Evolutionary conservation across 129 eudicot genomes (phyloP).

Genomic region (Flaveria brownii): DNA sequence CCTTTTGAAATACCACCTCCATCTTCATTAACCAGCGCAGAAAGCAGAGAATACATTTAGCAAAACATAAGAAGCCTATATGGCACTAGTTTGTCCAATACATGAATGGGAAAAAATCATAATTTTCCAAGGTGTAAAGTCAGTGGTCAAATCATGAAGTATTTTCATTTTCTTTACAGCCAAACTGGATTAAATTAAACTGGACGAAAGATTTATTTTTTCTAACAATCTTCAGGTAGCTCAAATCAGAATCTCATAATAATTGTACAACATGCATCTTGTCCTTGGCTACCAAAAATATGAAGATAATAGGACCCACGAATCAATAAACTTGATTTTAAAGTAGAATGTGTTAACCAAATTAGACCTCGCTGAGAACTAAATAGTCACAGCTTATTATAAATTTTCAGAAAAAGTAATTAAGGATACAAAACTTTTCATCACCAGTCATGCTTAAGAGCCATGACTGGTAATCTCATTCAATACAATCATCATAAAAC

Average conservation of each 20-base stretch:
- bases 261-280: not conserved
- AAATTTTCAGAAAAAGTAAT: not conserved
- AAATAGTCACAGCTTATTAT: not conserved
- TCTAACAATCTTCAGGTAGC: slow-evolving; percentile 8
- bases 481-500: not conserved
- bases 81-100: not conserved
- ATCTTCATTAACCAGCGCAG: slow-evolving; percentile 30
- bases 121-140: slow-evolving; percentile 2
- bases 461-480: not conserved
- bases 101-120: not conserved
- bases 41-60: slow-evolving; percentile 13
- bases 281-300: not conserved
- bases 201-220: not conserved
- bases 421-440: not conserved
- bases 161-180: not conserved
- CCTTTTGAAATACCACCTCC: slow-evolving; percentile 42
- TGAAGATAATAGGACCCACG: not conserved
- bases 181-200: not conserved
- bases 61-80: not conserved
- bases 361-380: no score
- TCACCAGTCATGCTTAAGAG: not conserved
- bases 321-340: slow-evolving; percentile 7
- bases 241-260: slow-evolving; percentile 18
- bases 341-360: not conserved
- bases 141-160: not conserved